Base-by-base conservation (phyloP, 306 rosid species). In the Acacia confusa region DNA sequence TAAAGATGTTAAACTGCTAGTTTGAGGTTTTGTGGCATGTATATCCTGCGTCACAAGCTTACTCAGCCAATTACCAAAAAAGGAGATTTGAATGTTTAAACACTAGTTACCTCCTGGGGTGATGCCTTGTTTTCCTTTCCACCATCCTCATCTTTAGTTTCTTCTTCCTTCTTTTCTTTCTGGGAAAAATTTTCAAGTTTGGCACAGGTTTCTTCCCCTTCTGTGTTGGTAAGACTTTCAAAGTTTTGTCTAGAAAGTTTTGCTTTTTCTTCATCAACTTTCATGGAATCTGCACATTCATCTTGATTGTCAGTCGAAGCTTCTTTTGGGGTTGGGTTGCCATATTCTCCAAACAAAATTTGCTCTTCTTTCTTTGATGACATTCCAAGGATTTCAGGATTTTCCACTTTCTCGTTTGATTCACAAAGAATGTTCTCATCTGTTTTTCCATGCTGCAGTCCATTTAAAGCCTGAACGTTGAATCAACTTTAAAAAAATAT, bases 51-150 rank as follows among this genome's bases (percentile, higher is more conserved):
- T 38, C 9, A 32, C 41, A 44, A 32, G 27, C 27, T 78, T 78
- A 25, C 40, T 67, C 20, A 19, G 41, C 58, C 43, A 50, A 9
- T 58, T 43, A 57, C 2, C 22, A 19, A 53, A 68, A 12, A 45
- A 45, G 52, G 16, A 28, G 22, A 60, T 28, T 63, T 24, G 10
- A 47, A 57, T 3, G 10, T 83, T 58, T 15, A 11, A 45, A 41
- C 48, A 43, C 22, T 70, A 32, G 44, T 82, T 60, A 88, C 92
- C 90, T 82, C 82, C 38, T 65, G 72, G 5, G 15, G 24, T 65
- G 36, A 65, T 52, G 81, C 30, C 15, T 27, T 78, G 11, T 64
- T 79, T 34, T 82, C 82, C 63, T 43, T 53, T 44, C 41, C 28
- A 36, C 77, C 34, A 15, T 78, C 77, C 22, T 17, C 7, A n/a